These are phyloP conservation scores for Ophiostoma sp. DNA, from an alignment of 2,329 filamentous ascomycete genomes.

Conservation along the genomic window DNA sequence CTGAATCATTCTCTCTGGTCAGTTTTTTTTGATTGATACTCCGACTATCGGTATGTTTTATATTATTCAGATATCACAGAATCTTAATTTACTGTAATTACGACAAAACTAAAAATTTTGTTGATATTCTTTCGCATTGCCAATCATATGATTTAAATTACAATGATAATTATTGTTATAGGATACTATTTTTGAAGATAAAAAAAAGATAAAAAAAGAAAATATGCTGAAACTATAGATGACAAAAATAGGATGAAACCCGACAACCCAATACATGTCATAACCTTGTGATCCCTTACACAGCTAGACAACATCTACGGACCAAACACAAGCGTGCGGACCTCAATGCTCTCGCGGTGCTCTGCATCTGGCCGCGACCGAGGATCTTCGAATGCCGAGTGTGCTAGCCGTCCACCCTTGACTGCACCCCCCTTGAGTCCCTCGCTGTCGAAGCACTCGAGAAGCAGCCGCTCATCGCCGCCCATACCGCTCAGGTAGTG, in stretches of 20 bases:
- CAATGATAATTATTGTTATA: no score
- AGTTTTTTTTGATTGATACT: no score
- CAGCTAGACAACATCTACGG: slow-evolving; percentile 34
- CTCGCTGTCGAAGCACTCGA: slow-evolving; percentile 74
- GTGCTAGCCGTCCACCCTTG: slow-evolving; percentile 55
- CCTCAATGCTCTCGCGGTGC: slow-evolving; percentile 81
- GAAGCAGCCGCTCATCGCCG: slow-evolving; percentile 62
- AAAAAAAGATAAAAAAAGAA: background rate
- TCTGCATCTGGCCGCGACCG: slow-evolving; percentile 63
- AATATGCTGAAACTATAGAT: background rate
- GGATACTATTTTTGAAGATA: no score
- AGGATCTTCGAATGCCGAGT: slow-evolving; percentile 75
- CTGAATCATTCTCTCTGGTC: no score
- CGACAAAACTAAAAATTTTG: no score
- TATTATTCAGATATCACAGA: no score
- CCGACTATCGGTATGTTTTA: no score
- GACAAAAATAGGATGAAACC: background rate
- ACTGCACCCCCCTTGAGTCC: slow-evolving; percentile 44
- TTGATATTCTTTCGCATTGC: no score
- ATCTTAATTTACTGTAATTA: no score
- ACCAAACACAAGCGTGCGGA: slow-evolving; percentile 78
- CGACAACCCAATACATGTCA: background rate
- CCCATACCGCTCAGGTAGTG: slow-evolving; percentile 76
- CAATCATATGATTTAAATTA: no score
- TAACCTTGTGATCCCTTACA: background rate